Conservation (phyloP, 495 filamentous ascomycete species). For the Aspergillus biplanus region DNA sequence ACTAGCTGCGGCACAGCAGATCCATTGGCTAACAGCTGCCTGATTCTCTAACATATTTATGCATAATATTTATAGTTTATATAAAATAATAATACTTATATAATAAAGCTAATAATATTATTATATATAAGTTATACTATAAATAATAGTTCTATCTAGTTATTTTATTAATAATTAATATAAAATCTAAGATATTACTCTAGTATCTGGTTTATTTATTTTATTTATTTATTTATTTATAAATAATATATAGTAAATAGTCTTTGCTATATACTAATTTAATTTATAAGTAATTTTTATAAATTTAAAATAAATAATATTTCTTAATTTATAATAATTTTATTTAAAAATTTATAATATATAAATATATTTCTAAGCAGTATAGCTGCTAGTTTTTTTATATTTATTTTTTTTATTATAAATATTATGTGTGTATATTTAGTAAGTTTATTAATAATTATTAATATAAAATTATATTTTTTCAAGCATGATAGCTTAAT, state of each 20-base stretch:
- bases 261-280: too few relatives aligned
- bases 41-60: too few relatives aligned
- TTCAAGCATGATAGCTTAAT: neutral
- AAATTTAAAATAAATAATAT: neutral
- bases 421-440: neutral
- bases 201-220: neutral
- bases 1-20: neutral
- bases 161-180: too few relatives aligned
- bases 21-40: too few relatives aligned
- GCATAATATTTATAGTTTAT: neutral
- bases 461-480: neutral
- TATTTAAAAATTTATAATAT: neutral
- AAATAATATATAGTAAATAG: neutral
- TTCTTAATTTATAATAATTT: neutral
- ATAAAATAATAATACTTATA: neutral
- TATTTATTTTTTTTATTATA: neutral
- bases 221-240: too few relatives aligned
- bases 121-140: neutral
- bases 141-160: neutral
- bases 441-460: neutral
- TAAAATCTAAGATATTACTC: too few relatives aligned
- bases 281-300: slow-evolving; percentile 1
- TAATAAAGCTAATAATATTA: slow-evolving; percentile 1
- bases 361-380: too few relatives aligned
- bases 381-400: too few relatives aligned